Evolutionary conservation across 345 rosid species (phyloP).

Genomic region (Citropsis articulata): DNA sequence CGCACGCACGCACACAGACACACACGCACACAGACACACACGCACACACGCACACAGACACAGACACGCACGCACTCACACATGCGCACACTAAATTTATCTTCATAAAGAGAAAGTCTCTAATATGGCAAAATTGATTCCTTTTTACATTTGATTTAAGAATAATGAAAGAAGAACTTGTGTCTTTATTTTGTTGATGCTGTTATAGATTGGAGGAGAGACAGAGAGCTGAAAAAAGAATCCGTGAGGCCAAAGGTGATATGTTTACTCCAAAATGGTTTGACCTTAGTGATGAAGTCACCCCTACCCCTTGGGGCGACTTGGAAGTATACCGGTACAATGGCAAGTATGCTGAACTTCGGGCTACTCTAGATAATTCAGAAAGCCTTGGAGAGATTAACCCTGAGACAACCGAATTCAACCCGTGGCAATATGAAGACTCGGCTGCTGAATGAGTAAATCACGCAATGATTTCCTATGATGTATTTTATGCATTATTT

Average conservation of each 20-base stretch:
- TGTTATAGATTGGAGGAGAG: slow-evolving; percentile 56
- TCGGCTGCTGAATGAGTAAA: slow-evolving; percentile 23
- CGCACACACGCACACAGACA: neutral
- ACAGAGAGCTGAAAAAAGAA: slow-evolving; percentile 77
- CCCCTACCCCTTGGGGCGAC: slow-evolving; percentile 90
- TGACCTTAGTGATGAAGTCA: slow-evolving; percentile 49
- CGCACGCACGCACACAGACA: neutral
- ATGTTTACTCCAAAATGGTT: slow-evolving; percentile 72
- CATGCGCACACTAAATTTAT: neutral
- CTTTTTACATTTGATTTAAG: neutral
- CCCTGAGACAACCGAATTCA: slow-evolving; percentile 43
- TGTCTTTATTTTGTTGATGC: neutral
- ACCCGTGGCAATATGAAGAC: slow-evolving; percentile 68
- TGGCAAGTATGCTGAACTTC: slow-evolving; percentile 58
- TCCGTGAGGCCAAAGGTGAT: slow-evolving; percentile 58
- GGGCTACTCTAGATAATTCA: slow-evolving; percentile 47
- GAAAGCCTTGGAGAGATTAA: slow-evolving; percentile 36
- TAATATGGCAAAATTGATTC: neutral
- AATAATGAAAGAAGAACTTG: neutral
- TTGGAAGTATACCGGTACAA: slow-evolving; percentile 73
- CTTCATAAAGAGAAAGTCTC: neutral
- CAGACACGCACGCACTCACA: too few relatives aligned
- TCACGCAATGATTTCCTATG: neutral
- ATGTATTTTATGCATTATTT: slow-evolving; percentile 9
- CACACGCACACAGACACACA: neutral